A percentile compares a stretch with the other conserved stretches of the same genome.
Evolutionary conservation across 2,329 filamentous ascomycete species (phyloP).

Genomic region (Atkinsonella hypoxylon): DNA sequence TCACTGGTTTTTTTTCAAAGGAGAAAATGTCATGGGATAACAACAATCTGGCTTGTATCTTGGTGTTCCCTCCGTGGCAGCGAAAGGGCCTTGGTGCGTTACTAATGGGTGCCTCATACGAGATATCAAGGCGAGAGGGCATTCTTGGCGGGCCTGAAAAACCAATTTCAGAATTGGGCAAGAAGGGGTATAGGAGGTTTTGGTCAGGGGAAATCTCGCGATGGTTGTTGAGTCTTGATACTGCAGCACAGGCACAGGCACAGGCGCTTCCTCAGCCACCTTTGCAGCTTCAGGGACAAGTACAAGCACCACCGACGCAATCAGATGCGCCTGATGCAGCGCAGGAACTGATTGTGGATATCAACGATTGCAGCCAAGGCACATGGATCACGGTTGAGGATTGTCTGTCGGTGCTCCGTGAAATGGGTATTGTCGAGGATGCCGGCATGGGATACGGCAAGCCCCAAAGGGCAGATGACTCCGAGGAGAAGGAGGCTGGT

Average conservation of each 20-base stretch:
- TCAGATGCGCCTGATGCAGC: slow-evolving; percentile 1
- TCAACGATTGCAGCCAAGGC: slow-evolving; percentile 59
- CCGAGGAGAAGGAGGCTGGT: slow-evolving; percentile 7
- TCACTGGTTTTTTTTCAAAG: slow-evolving; percentile 96
- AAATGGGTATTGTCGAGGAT: slow-evolving; percentile 63
- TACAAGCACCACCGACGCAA: not conserved
- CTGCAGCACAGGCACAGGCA: slow-evolving; percentile 17
- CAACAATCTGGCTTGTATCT: slow-evolving; percentile 93
- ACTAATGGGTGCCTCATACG: slow-evolving; percentile 88
- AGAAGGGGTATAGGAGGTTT: slow-evolving; percentile 70
- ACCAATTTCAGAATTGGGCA: slow-evolving; percentile 76
- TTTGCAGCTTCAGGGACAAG: not conserved
- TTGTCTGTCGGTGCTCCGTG: slow-evolving; percentile 62
- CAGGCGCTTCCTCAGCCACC: not conserved
- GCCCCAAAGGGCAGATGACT: slow-evolving; percentile 10
- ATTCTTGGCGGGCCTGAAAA: slow-evolving; percentile 88
- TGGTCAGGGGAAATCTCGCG: slow-evolving; percentile 78
- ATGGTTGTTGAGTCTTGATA: slow-evolving; percentile 40
- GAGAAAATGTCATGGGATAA: slow-evolving; percentile 99
- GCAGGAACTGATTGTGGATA: slow-evolving; percentile 42
- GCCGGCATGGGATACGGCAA: slow-evolving; percentile 35
- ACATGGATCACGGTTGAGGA: slow-evolving; percentile 84
- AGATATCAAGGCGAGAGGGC: slow-evolving; percentile 72
- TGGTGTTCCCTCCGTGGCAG: slow-evolving; percentile 93
- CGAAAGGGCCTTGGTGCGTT: slow-evolving; percentile 77